These are phyloP conservation scores for Cercospora sesami DNA, from an alignment of 2,329 filamentous ascomycete genomes.

Conservation along the genomic window DNA sequence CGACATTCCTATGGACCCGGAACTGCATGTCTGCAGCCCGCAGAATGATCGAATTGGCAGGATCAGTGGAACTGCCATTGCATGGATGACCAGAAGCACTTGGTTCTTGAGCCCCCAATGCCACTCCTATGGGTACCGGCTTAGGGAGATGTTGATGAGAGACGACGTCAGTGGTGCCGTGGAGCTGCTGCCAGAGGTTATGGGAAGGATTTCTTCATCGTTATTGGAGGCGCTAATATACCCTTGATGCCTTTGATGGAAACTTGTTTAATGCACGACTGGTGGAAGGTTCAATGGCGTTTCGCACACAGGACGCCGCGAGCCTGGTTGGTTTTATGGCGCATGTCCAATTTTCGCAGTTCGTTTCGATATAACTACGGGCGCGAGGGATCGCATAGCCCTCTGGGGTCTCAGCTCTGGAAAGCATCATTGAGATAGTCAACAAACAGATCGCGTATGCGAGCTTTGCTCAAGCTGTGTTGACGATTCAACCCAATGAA, in stretches of 20 bases:
- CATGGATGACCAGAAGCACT: background rate
- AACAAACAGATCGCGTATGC: slow-evolving; percentile 44
- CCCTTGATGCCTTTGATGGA: background rate
- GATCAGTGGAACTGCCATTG: background rate
- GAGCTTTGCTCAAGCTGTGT: slow-evolving; percentile 49
- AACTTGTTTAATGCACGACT: background rate
- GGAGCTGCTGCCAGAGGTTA: background rate
- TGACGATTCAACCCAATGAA: slow-evolving; percentile 75
- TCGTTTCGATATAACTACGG: background rate
- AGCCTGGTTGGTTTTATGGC: background rate
- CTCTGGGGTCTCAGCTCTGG: slow-evolving; percentile 26
- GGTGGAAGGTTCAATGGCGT: background rate
- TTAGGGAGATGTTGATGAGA: background rate
- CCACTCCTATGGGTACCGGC: background rate
- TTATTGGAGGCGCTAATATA: background rate
- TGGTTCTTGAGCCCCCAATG: background rate
- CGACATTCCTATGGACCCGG: background rate
- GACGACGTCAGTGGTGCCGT: background rate
- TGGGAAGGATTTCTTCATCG: background rate
- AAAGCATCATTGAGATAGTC: slow-evolving; percentile 47
- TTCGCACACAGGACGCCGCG: background rate
- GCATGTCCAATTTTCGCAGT: background rate
- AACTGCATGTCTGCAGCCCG: background rate
- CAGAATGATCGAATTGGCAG: background rate
- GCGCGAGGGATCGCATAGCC: background rate